Base-by-base conservation (phyloP, 176 grass and related monocot species). In the Eleusine indica region DNA sequence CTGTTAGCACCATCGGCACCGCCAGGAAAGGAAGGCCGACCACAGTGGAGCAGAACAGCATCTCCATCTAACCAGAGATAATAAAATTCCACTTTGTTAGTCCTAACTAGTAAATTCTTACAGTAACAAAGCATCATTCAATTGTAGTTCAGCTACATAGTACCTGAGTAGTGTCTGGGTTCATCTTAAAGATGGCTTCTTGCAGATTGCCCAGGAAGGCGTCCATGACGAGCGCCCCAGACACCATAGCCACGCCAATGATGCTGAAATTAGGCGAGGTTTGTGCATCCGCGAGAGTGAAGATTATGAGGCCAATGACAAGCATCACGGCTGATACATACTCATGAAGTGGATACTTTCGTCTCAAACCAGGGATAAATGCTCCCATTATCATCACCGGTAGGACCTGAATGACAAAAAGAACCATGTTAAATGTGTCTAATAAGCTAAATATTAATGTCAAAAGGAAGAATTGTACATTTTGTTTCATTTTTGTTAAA, bases 301-400 rank as follows among this genome's bases (percentile, higher is more conserved):
- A 94, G 12, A 98, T 72, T 84, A 98, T 93, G 63, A 98, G 92
- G 6, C 96, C 96, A 0, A 88, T 49, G 11, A 95, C 96, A 18
- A 98, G 89, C 78, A 98, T 86, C 74, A 98, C 29, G 4, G 96
- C 96, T 0, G 96, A 95, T 1, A 88, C 65, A 11, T 98, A 98
- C 71, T 98, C 96, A 5, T 95, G 96, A 44, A 80, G 42, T 0
- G 91, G 89, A 75, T 98, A 98, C 47, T 93, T 95, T 40, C 96
- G 89, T 63, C 90, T 86, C 74, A 98, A 78, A 29, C 92, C 96
- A 0, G 96, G 96, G 85, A 98, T 98, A 46, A 98, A 98, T 35
- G 96, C 87, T 1, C 96, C 96, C 93, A 95, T 98, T 72, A 98
- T 43, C 96, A 98, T 98, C 73, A 98, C 96, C 0, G 95, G 95